Conservation (phyloP, 805 yeast species). For the Sugiyamaella mastotermitis region DNA sequence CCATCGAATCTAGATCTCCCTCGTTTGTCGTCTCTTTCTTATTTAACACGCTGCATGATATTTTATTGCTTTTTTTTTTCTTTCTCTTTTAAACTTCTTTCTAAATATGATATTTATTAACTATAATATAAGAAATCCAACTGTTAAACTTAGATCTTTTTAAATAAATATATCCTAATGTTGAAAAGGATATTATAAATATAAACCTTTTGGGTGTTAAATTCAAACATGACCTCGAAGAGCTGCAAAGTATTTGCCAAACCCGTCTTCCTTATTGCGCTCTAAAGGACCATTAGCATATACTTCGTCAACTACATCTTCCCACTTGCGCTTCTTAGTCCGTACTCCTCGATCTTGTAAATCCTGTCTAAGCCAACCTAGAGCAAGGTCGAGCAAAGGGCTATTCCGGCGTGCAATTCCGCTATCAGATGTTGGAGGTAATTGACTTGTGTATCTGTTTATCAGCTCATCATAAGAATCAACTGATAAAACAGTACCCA, state of each 20-base stretch:
- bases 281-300: conserved; percentile 16
- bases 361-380: conserved; percentile 33
- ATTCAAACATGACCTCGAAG: conserved; percentile 21
- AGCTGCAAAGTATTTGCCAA: conserved; percentile 25
- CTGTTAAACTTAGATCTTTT: no score
- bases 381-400: conserved; percentile 31
- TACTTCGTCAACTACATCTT: conserved; percentile 39
- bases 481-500: conserved; percentile 45
- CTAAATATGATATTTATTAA: no score
- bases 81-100: no score
- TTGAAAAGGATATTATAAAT: no score
- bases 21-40: no score
- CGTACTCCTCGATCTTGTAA: conserved; percentile 49
- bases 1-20: no score
- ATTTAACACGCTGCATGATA: no score
- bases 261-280: conserved; percentile 24
- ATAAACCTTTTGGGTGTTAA: no score
- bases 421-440: background rate
- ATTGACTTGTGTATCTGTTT: background rate
- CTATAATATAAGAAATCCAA: no score
- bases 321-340: conserved; percentile 50
- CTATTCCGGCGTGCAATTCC: conserved; percentile 16
- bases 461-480: conserved; percentile 15
- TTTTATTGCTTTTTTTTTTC: no score
- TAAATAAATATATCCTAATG: no score